These are phyloP conservation scores for Dryas alaskensis DNA, from an alignment of 306 rosid species.

Conservation along the genomic window DNA sequence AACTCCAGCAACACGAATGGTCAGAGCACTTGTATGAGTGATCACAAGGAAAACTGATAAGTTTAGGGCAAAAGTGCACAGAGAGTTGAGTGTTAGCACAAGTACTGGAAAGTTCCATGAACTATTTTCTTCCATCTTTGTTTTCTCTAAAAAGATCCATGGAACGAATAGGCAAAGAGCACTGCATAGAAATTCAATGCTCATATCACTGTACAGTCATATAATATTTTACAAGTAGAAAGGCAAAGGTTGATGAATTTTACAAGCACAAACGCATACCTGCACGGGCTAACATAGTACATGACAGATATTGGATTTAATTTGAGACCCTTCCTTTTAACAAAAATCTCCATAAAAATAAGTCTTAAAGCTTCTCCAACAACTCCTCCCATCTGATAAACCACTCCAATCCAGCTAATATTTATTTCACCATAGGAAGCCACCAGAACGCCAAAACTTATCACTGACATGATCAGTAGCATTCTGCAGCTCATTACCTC, in stretches of 20 bases:
- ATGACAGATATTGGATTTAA: slow-evolving; percentile 87
- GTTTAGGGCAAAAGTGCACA: slow-evolving; percentile 96
- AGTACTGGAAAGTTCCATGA: slow-evolving; percentile 84
- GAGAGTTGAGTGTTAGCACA: slow-evolving; percentile 75
- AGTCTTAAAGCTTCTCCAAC: slow-evolving; percentile 97
- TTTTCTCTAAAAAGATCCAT: slow-evolving; percentile 89
- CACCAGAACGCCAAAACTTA: slow-evolving; percentile 91
- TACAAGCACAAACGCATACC: slow-evolving; percentile 41
- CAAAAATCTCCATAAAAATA: slow-evolving; percentile 97
- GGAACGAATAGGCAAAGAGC: slow-evolving; percentile 90
- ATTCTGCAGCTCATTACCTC: slow-evolving; percentile 92
- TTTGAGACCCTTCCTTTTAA: slow-evolving; percentile 92
- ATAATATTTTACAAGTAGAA: slow-evolving; percentile 16
- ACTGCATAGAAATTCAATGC: slow-evolving; percentile 49
- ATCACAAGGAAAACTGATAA: slow-evolving; percentile 96
- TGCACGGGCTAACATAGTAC: slow-evolving; percentile 99
- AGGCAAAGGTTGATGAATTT: slow-evolving; percentile 1
- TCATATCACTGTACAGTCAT: slow-evolving; percentile 15
- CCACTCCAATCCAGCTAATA: slow-evolving; percentile 95
- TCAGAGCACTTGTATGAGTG: slow-evolving; percentile 95
- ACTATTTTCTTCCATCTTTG: slow-evolving; percentile 80
- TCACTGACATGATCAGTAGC: slow-evolving; percentile 93
- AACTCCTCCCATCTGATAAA: slow-evolving; percentile 99
- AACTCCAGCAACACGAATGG: slow-evolving; percentile 98
- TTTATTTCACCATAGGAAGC: slow-evolving; percentile 95